A percentile compares a stretch with the other conserved stretches of the same genome.
Evolutionary conservation across 2,329 filamentous ascomycete genomes (phyloP).

Genomic region (Aspergillus glaucus): DNA sequence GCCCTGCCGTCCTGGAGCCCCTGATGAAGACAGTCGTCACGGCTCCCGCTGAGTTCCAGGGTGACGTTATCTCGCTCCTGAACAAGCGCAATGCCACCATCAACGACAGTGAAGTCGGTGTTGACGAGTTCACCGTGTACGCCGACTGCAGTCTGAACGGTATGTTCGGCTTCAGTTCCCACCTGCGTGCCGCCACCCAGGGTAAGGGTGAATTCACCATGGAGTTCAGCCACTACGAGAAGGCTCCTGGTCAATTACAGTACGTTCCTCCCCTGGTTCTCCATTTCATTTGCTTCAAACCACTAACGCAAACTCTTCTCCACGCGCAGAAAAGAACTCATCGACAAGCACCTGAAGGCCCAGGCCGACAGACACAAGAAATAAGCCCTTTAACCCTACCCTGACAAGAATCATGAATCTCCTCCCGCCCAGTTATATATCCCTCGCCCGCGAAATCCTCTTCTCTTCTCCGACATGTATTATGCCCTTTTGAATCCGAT

Average conservation of each 20-base stretch:
- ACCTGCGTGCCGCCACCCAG: conserved; percentile 87
- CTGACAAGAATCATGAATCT: neutral
- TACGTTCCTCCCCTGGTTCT: conserved; percentile 43
- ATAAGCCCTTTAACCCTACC: conserved; percentile 25
- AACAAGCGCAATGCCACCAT: conserved; percentile 97
- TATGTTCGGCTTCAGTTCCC: conserved; percentile 96
- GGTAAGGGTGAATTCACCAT: conserved; percentile 98
- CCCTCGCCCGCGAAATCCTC: neutral
- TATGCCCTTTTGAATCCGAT: neutral
- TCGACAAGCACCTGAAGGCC: conserved; percentile 62
- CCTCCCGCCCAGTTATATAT: neutral
- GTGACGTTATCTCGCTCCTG: conserved; percentile 85
- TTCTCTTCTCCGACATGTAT: conserved; percentile 1
- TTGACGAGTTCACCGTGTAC: conserved; percentile 86
- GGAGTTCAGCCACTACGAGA: conserved; percentile 95
- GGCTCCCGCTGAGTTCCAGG: conserved; percentile 94
- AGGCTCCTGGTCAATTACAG: conserved; percentile 84
- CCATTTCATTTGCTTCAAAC: neutral
- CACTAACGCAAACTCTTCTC: neutral
- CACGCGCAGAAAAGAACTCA: conserved; percentile 53
- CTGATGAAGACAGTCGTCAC: conserved; percentile 98
- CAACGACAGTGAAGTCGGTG: conserved; percentile 87
- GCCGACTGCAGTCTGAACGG: conserved; percentile 90
- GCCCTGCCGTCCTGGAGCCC: conserved; percentile 83
- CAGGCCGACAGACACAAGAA: conserved; percentile 60